Evolutionary conservation across 306 rosid species (phyloP), one percentile per base, ranked within the genome.

Genomic region (Casuarina glauca): DNA sequence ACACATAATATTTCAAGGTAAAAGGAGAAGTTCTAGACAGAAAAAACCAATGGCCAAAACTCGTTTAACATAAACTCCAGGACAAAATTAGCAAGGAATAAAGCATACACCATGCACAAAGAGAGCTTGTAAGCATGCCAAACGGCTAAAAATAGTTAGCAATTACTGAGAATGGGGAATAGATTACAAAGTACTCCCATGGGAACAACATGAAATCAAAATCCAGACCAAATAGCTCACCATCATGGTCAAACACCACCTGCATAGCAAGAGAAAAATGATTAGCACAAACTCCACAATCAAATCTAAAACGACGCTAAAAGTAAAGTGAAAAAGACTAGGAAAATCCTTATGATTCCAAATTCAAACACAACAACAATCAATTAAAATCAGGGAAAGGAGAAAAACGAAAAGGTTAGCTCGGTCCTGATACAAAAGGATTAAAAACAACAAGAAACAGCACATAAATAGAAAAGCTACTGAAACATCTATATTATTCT

Each of bases 161-260:
- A 57, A 77, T 35, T 45, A 42, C 57, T 35, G 61, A 73, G 46
- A 53, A 72, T 69, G 55, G 79, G 38, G 38, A 84, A 77, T 60
- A 80, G 75, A 32, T 66, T 74, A 76, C 71, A 79, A 62, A 48
- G 62, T 76, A 60, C 42, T 69, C 64, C 64, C 53, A 77, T 17
- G 70, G 38, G 81, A n/a, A 69, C 81, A 79, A 77, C 41, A 69
- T 5, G 9, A 82, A 19, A 60, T 20, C 26, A 41, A 70, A 77
- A 74, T 48, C 54, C 39, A 49, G 35, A 41, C 60, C 48, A 17
- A 72, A 46, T 67, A 84, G 75, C 97, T 86, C 89, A 94, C 97
- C 98, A 88, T 90, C 97, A 87, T 95, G 98, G 87, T 95, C 98
- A 82, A 95, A 95, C 78, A 89, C 98, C 81, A 95, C 98, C 98